Evolutionary conservation across 768 basidiomycete genomes (phyloP).

Genomic region (Trametes villosa): DNA sequence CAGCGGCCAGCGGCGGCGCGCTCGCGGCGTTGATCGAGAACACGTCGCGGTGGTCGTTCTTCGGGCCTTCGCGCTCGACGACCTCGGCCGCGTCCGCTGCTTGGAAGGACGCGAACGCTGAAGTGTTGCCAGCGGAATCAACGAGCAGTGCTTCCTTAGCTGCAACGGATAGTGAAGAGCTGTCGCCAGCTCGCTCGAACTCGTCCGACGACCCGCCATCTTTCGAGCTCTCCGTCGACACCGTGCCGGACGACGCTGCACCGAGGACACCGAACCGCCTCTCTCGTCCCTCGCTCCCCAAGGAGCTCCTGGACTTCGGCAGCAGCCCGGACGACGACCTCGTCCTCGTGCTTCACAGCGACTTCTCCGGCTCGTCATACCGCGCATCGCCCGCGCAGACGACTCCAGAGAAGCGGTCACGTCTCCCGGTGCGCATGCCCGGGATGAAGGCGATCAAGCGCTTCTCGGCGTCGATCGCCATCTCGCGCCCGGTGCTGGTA

Average conservation of each 20-base stretch:
- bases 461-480: conserved; percentile 27
- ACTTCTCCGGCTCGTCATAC: conserved; percentile 17
- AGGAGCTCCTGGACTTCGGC: conserved; percentile 14
- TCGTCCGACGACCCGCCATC: neutral
- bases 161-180: neutral
- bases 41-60: conserved; percentile 5
- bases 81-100: neutral
- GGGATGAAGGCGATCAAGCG: conserved; percentile 23
- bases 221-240: conserved; percentile 1
- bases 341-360: conserved; percentile 24
- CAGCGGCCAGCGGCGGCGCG: neutral
- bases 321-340: conserved; percentile 22
- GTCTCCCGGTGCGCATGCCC: conserved; percentile 29
- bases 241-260: neutral
- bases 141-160: neutral
- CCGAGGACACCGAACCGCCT: neutral
- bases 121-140: neutral
- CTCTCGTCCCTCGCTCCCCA: conserved; percentile 3
- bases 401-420: conserved; percentile 24
- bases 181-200: neutral
- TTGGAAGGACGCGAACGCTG: neutral
- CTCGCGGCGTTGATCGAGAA: neutral
- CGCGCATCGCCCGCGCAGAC: conserved; percentile 10
- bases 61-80: neutral
- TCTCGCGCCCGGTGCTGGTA: conserved; percentile 28